These are phyloP conservation scores for Ogataea trehaloabstinens DNA, from an alignment of 805 yeast genomes.

Conservation along the genomic window DNA sequence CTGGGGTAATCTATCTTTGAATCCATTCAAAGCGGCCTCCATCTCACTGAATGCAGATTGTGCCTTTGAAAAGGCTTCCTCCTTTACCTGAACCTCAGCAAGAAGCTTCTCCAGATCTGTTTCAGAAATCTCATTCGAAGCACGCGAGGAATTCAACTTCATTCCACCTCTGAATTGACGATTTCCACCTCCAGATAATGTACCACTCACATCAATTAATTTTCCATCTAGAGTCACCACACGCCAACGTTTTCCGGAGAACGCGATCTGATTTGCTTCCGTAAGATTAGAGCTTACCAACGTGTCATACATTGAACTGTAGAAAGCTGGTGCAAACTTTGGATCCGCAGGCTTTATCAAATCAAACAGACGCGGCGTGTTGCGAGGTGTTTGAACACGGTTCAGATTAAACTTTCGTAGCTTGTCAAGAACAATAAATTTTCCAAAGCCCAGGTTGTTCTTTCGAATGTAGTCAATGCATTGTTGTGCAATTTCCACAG, in stretches of 20 bases:
- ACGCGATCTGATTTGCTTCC: constrained; percentile 87
- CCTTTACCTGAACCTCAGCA: constrained; percentile 50
- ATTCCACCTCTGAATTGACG: constrained; percentile 71
- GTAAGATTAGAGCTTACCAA: constrained; percentile 75
- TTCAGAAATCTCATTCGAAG: constrained; percentile 40
- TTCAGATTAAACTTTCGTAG: constrained; percentile 59
- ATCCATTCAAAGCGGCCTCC: constrained; percentile 53
- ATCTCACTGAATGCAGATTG: constrained; percentile 54
- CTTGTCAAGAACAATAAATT: constrained; percentile 77
- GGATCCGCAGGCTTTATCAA: constrained; percentile 65
- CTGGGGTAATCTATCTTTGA: constrained; percentile 69
- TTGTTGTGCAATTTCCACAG: constrained; percentile 56
- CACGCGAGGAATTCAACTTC: constrained; percentile 46
- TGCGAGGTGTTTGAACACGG: constrained; percentile 67
- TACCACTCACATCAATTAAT: constrained; percentile 88
- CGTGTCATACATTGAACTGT: constrained; percentile 82
- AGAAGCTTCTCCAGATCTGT: constrained; percentile 57
- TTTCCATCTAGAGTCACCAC: constrained; percentile 94
- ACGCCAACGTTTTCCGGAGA: constrained; percentile 73
- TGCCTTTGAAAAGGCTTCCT: constrained; percentile 48
- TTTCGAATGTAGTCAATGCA: constrained; percentile 79
- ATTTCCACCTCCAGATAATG: constrained; percentile 95
- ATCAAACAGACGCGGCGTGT: constrained; percentile 82
- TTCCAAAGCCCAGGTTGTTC: constrained; percentile 83
- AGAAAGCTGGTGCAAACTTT: constrained; percentile 82